Conservation (phyloP, 352 stramenopile genomes). For the Thraustochytrium sp. region DNA sequence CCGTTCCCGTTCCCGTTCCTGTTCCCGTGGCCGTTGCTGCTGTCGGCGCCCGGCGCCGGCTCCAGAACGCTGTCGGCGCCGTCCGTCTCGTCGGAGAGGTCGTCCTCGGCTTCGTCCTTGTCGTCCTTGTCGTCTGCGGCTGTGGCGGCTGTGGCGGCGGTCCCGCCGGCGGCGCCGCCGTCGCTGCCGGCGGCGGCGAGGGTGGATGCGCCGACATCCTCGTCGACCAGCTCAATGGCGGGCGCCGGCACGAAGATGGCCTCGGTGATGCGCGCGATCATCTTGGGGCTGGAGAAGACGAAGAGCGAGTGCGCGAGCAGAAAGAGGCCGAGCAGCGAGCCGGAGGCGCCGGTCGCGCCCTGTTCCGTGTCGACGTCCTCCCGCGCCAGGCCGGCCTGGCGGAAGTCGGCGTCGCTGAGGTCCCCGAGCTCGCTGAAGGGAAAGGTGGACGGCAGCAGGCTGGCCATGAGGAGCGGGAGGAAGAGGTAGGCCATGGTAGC, state of each 20-base stretch:
- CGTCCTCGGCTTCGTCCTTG: background rate
- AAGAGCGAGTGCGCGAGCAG: conserved; percentile 24
- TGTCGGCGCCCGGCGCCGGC: background rate
- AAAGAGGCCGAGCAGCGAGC: conserved; percentile 17
- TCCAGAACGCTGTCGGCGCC: background rate
- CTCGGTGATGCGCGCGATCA: background rate
- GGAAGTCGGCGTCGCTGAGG: background rate
- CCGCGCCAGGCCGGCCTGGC: background rate
- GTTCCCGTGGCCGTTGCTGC: background rate
- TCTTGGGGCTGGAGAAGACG: background rate
- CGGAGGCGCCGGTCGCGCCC: background rate
- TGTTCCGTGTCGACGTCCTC: background rate
- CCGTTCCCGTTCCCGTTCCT: no score
- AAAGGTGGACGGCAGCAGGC: background rate
- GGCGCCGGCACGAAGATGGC: conserved; percentile 8
- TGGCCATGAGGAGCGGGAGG: conserved; percentile 23
- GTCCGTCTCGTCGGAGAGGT: conserved; percentile 13
- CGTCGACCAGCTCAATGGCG: background rate
- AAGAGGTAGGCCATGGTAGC: conserved; percentile 14
- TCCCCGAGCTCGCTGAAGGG: conserved; percentile 27
- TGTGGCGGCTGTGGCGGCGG: background rate
- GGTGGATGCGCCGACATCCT: background rate
- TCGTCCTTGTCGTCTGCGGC: background rate
- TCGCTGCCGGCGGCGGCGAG: background rate
- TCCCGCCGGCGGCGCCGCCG: background rate